Evolutionary conservation across 148 eudicot genomes (phyloP).

Genomic region (Silene conica): DNA sequence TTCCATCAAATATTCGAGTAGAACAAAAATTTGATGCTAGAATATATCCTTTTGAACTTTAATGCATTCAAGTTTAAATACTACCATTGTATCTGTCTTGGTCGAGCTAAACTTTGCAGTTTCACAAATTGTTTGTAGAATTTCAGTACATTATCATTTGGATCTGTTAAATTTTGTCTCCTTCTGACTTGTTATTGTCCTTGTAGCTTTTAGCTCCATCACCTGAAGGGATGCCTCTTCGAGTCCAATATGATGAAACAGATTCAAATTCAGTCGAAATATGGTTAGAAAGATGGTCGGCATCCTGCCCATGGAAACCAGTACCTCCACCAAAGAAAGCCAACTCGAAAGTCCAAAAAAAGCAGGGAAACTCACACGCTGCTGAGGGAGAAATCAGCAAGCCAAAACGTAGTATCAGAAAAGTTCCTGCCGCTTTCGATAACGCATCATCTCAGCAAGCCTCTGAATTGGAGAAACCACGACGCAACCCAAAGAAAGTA

Average conservation of each 20-base stretch:
- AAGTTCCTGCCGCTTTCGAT: conserved; percentile 31
- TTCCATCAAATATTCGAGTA: neutral
- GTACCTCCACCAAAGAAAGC: conserved; percentile 38
- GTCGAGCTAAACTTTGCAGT: neutral
- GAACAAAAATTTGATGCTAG: neutral
- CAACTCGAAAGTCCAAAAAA: conserved; percentile 36
- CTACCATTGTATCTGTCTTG: neutral
- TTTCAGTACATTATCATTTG: neutral
- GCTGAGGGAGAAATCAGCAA: conserved; percentile 37
- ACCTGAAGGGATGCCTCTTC: conserved; percentile 43
- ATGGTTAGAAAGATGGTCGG: conserved; percentile 62
- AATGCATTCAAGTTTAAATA: neutral
- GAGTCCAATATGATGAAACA: conserved; percentile 44
- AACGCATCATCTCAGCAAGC: conserved; percentile 27
- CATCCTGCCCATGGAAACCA: conserved; percentile 40
- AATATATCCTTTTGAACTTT: neutral
- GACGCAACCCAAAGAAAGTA: conserved; percentile 43
- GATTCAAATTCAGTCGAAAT: conserved; percentile 44
- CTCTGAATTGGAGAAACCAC: conserved; percentile 46
- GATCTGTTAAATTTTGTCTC: conserved; percentile 5
- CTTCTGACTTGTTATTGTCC: neutral
- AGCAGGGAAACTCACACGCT: conserved; percentile 29
- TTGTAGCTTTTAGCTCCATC: conserved; percentile 51
- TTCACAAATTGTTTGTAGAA: neutral
- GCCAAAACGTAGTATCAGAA: conserved; percentile 44